Percentiles rank a stretch among this genome's conserved stretches.
These are phyloP conservation scores for Forsythia suspensa DNA, from an alignment of 257 asterid genomes.

Conservation along the genomic window DNA sequence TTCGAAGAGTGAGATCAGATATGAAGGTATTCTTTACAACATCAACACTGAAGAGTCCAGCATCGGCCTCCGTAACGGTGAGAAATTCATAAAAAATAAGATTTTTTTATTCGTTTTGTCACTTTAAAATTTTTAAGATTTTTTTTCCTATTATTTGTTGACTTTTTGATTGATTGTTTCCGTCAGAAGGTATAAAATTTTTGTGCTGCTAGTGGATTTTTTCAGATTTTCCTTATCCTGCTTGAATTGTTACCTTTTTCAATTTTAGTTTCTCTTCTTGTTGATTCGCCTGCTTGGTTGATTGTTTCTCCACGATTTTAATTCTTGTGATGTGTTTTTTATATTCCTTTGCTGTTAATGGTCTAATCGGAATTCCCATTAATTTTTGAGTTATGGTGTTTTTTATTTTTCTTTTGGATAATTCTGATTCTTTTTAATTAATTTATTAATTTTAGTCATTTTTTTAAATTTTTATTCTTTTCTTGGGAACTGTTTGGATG, in stretches of 20 bases:
- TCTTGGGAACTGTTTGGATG: background rate
- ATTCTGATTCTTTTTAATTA: background rate
- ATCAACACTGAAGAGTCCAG: slow-evolving; percentile 96
- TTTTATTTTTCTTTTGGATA: background rate
- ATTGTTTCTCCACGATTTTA: background rate
- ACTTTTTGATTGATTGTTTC: background rate
- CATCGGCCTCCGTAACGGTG: slow-evolving; percentile 93
- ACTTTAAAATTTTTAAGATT: background rate
- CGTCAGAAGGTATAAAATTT: background rate
- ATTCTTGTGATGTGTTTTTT: background rate
- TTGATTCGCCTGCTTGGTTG: background rate
- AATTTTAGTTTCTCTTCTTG: background rate
- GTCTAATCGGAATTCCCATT: background rate
- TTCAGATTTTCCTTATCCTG: background rate
- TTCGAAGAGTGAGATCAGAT: slow-evolving; percentile 95
- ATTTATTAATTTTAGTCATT: background rate
- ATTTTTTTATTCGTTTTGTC: no score
- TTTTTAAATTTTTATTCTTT: background rate
- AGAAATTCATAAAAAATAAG: background rate
- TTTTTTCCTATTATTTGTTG: background rate
- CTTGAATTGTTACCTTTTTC: background rate
- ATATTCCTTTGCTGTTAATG: background rate
- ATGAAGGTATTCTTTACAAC: slow-evolving; percentile 81
- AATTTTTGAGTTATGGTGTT: background rate
- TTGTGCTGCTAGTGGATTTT: background rate